Evolutionary conservation across 148 eudicot genomes (phyloP).

Genomic region (Polygonum maritimum): DNA sequence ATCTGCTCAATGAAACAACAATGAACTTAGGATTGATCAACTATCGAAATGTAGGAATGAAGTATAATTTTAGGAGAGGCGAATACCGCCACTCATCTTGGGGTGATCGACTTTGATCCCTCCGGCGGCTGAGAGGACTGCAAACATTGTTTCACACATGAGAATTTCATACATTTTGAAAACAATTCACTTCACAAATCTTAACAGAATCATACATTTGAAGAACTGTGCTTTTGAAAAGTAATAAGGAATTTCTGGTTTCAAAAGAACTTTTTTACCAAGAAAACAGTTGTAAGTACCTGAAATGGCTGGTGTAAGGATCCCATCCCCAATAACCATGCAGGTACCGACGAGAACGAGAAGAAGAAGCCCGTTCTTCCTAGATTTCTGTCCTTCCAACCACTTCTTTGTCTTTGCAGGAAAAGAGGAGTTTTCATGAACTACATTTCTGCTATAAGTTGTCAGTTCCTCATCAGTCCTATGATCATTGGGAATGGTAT

Average conservation of each 20-base stretch:
- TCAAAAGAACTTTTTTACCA: not conserved
- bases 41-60: not conserved
- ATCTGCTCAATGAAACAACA: slow-evolving; percentile 32
- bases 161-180: not conserved
- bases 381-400: slow-evolving; percentile 54
- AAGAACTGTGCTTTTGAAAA: not conserved
- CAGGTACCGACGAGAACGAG: slow-evolving; percentile 87
- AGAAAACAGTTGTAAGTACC: slow-evolving; percentile 29
- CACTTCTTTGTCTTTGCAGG: slow-evolving; percentile 84
- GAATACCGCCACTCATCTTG: slow-evolving; percentile 62
- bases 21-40: not conserved
- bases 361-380: slow-evolving; percentile 66
- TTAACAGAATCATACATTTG: too few relatives aligned
- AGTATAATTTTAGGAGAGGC: not conserved
- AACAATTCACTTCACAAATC: not conserved
- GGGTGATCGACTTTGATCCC: slow-evolving; percentile 91
- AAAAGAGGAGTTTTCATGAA: slow-evolving; percentile 63
- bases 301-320: slow-evolving; percentile 92
- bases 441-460: slow-evolving; percentile 70
- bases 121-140: slow-evolving; percentile 95
- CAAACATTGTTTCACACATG: not conserved
- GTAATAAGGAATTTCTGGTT: too few relatives aligned
- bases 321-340: slow-evolving; percentile 95
- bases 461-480: slow-evolving; percentile 92
- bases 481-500: slow-evolving; percentile 83